These are phyloP conservation scores for Schizonepeta tenuifolia DNA, from an alignment of 257 asterid species.

Conservation along the genomic window DNA sequence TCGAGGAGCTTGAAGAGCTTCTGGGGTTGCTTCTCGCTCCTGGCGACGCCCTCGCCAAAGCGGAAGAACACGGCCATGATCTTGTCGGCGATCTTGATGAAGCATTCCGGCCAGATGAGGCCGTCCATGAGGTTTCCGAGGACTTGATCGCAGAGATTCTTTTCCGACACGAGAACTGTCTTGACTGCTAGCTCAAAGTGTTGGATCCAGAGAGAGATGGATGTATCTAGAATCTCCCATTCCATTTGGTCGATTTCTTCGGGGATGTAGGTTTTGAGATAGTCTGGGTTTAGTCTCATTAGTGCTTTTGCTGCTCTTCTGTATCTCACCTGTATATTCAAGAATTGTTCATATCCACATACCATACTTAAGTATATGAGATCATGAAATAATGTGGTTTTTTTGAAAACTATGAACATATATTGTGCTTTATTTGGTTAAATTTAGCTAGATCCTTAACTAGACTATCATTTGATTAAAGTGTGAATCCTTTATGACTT, in stretches of 20 bases:
- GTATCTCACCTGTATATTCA: constrained; percentile 57
- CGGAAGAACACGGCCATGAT: constrained; percentile 93
- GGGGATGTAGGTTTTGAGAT: constrained; percentile 65
- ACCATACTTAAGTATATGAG: too few relatives aligned
- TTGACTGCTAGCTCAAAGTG: constrained; percentile 68
- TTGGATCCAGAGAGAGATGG: constrained; percentile 72
- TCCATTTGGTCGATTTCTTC: constrained; percentile 78
- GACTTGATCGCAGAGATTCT: constrained; percentile 55
- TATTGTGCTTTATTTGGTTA: too few relatives aligned
- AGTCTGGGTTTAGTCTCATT: constrained; percentile 73
- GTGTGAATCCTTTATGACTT: too few relatives aligned
- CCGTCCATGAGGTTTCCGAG: constrained; percentile 59
- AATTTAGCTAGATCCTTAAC: too few relatives aligned
- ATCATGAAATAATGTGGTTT: too few relatives aligned
- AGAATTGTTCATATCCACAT: too few relatives aligned
- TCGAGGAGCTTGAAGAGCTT: constrained; percentile 88
- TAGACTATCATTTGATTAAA: too few relatives aligned
- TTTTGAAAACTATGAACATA: too few relatives aligned
- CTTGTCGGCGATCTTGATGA: constrained; percentile 76
- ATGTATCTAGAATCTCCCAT: constrained; percentile 74
- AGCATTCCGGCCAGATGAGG: constrained; percentile 71
- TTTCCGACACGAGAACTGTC: constrained; percentile 64
- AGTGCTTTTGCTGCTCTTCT: constrained; percentile 86
- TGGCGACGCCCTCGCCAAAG: constrained; percentile 85
- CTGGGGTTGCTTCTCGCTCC: constrained; percentile 82